Percentiles rank a stretch among this genome's conserved stretches.
phyloP scores from a whole-genome alignment of 148 eudicot genomes.

The Chenopodium berlandieri region DNA sequence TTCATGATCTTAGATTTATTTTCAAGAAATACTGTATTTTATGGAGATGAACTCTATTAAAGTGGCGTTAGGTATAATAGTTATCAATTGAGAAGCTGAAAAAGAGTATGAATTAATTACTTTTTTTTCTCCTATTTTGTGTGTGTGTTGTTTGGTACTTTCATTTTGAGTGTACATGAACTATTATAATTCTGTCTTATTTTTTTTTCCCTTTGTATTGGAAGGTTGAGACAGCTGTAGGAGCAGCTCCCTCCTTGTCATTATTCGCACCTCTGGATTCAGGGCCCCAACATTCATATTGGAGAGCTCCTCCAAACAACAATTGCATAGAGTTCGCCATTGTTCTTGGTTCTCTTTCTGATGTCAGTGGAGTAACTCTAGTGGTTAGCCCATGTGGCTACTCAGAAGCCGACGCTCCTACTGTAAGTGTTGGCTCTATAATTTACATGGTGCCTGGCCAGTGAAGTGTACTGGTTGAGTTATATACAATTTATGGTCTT shows the following conservation, averaged over 20 bases:
- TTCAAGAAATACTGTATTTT: not conserved
- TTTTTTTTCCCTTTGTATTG: constrained; percentile 22
- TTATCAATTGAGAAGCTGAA: too few species aligned
- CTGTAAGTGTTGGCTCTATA: constrained; percentile 43
- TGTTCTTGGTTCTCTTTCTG: constrained; percentile 71
- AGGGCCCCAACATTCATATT: constrained; percentile 63
- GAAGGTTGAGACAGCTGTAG: constrained; percentile 84
- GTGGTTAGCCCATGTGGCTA: constrained; percentile 89
- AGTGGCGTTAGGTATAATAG: not conserved
- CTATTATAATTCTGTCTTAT: constrained; percentile 13
- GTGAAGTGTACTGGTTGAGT: not conserved
- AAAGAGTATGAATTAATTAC: too few species aligned
- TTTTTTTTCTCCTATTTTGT: too few species aligned
- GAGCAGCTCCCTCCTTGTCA: constrained; percentile 82
- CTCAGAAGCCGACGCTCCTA: constrained; percentile 86
- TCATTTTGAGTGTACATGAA: not conserved
- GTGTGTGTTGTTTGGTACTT: not conserved
- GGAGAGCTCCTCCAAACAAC: constrained; percentile 85
- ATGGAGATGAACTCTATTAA: not conserved
- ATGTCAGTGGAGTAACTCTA: constrained; percentile 76
- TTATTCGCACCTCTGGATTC: constrained; percentile 75
- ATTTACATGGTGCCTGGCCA: not conserved
- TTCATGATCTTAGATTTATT: not conserved
- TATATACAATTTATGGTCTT: not conserved
- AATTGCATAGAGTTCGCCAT: constrained; percentile 69